Evolutionary conservation across 1,139 yeast species (phyloP).

Genomic region (Pichia sp.): DNA sequence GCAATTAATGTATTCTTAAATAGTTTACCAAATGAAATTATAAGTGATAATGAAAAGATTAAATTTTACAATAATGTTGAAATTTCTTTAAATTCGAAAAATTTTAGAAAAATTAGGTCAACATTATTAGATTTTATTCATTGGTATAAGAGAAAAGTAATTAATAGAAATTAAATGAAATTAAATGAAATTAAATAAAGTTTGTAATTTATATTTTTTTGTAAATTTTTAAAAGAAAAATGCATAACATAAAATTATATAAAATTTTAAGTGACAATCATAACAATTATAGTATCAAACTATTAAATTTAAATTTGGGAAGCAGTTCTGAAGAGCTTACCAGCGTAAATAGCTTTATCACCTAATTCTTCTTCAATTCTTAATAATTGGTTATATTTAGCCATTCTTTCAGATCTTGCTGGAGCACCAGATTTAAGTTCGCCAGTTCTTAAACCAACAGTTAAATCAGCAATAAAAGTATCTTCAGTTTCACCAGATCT

Average conservation of each 20-base stretch:
- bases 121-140: slow-evolving; percentile 68
- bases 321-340: slow-evolving; percentile 68
- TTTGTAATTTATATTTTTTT: no score
- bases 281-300: not conserved
- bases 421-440: slow-evolving; percentile 99
- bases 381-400: slow-evolving; percentile 92
- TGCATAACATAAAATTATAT: no score
- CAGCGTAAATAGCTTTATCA: slow-evolving; percentile 91
- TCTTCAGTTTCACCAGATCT: slow-evolving; percentile 99
- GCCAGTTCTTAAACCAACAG: slow-evolving; percentile 95
- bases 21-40: slow-evolving; percentile 43
- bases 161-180: slow-evolving; percentile 20
- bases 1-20: slow-evolving; percentile 60
- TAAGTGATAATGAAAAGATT: slow-evolving; percentile 57
- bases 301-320: slow-evolving; percentile 4
- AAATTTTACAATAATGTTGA: slow-evolving; percentile 53
- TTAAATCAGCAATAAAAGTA: slow-evolving; percentile 92
- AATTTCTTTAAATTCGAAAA: slow-evolving; percentile 60
- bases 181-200: no score
- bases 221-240: not conserved
- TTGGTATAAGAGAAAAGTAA: slow-evolving; percentile 77
- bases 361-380: slow-evolving; percentile 98
- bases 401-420: slow-evolving; percentile 98
- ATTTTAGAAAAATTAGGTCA: slow-evolving; percentile 65
- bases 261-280: no score